Evolutionary conservation across 2,329 filamentous ascomycete genomes (phyloP).

Genomic region (Didymellaceae sp.): DNA sequence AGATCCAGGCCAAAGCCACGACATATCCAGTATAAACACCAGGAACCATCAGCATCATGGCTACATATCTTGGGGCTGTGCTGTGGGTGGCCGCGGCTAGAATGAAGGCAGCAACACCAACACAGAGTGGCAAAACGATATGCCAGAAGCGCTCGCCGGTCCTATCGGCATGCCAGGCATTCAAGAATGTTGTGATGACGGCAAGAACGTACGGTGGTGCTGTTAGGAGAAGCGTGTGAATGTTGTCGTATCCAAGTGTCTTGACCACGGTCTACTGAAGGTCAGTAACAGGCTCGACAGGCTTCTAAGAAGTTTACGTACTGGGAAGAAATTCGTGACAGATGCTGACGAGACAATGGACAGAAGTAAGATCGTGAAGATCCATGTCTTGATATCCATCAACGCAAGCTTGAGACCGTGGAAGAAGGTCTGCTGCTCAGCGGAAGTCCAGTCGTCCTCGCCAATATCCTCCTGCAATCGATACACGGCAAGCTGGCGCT

Average conservation of each 20-base stretch:
- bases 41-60: constrained; percentile 74
- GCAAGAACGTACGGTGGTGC: constrained; percentile 57
- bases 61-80: constrained; percentile 68
- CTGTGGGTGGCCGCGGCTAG: constrained; percentile 68
- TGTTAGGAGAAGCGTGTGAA: constrained; percentile 58
- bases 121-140: constrained; percentile 65
- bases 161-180: constrained; percentile 73
- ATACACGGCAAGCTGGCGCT: constrained; percentile 48
- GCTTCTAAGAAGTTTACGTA: constrained; percentile 30
- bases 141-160: constrained; percentile 76
- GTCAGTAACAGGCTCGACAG: background rate
- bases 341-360: constrained; percentile 50
- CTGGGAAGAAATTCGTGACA: constrained; percentile 63
- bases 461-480: constrained; percentile 49
- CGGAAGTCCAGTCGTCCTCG: constrained; percentile 49
- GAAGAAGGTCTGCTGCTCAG: constrained; percentile 47
- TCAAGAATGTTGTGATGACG: constrained; percentile 66
- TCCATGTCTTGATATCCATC: constrained; percentile 50
- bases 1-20: constrained; percentile 75
- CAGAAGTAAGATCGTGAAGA: constrained; percentile 49
- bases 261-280: constrained; percentile 57
- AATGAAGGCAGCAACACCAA: constrained; percentile 71
- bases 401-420: constrained; percentile 50
- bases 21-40: constrained; percentile 68
- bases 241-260: constrained; percentile 63